phyloP scores from a whole-genome alignment of 768 basidiomycete genomes.

The Kwoniella mangroviensis region DNA sequence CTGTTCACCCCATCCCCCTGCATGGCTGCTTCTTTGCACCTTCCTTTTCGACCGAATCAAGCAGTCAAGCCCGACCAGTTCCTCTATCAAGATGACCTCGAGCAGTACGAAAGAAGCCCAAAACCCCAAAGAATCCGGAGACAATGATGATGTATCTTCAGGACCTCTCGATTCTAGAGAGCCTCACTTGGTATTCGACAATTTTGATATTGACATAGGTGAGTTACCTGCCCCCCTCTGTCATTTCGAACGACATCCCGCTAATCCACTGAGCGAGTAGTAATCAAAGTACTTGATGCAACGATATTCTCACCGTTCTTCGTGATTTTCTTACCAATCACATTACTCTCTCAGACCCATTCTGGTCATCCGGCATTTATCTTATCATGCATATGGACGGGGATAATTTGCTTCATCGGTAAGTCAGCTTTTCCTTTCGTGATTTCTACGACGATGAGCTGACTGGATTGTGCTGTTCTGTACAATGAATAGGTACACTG shows the following conservation, averaged over 20 bases:
- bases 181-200: slow-evolving; percentile 11
- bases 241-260: background rate
- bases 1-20: background rate
- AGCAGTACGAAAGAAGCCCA: background rate
- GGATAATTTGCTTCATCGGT: slow-evolving; percentile 71
- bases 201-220: slow-evolving; percentile 18
- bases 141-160: background rate
- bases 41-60: no score
- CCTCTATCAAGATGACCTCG: background rate
- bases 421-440: slow-evolving; percentile 55
- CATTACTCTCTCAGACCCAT: slow-evolving; percentile 73
- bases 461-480: background rate
- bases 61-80: background rate
- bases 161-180: background rate
- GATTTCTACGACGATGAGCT: background rate
- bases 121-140: background rate
- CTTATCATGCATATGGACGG: slow-evolving; percentile 64
- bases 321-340: slow-evolving; percentile 75
- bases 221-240: background rate
- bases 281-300: slow-evolving; percentile 73
- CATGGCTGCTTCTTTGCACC: background rate
- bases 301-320: slow-evolving; percentile 89
- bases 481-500: slow-evolving; percentile 64
- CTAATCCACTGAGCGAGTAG: background rate
- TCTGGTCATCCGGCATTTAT: slow-evolving; percentile 65